Evolutionary conservation across 2,329 filamentous ascomycete genomes (phyloP).

Genomic region (Aspergillus nomiae): DNA sequence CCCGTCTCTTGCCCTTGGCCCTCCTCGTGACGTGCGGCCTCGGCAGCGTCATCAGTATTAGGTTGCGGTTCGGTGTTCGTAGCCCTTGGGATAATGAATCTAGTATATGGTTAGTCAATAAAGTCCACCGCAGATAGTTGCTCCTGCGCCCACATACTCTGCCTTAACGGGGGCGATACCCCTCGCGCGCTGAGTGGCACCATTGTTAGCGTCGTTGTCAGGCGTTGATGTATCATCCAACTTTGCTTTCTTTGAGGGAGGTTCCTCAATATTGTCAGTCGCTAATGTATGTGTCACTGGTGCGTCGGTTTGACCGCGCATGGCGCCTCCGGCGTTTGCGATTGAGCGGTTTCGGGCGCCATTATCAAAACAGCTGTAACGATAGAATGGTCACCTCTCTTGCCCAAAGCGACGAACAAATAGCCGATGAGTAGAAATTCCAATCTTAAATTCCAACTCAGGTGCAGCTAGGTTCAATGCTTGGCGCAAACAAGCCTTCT

Average conservation of each 20-base stretch:
- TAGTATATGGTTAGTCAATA: conserved; percentile 18
- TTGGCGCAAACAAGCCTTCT: not conserved
- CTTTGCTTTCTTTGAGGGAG: conserved; percentile 63
- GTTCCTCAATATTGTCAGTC: conserved; percentile 39
- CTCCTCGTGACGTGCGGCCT: conserved; percentile 54
- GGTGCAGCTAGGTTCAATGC: not conserved
- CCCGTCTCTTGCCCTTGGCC: conserved; percentile 40
- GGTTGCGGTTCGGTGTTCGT: conserved; percentile 20
- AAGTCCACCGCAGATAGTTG: not conserved
- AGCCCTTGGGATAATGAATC: conserved; percentile 33
- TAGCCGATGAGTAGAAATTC: too few species aligned
- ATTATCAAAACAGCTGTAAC: conserved; percentile 9
- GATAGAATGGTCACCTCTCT: not conserved
- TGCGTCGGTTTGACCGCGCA: conserved; percentile 27
- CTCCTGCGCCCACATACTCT: conserved; percentile 56
- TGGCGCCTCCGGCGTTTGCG: conserved; percentile 16
- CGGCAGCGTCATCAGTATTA: conserved; percentile 61
- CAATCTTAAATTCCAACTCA: not conserved
- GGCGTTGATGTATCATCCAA: conserved; percentile 41
- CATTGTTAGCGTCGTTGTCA: conserved; percentile 28
- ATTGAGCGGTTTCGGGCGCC: conserved; percentile 13
- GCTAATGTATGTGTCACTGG: conserved; percentile 23
- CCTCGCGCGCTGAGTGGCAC: conserved; percentile 43
- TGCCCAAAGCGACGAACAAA: not conserved
- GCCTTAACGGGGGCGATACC: conserved; percentile 72